Percentiles rank a stretch among this genome's conserved stretches.
Conservation (phyloP, 2,329 filamentous ascomycete genomes). For the Xylariaceae sp. region DNA sequence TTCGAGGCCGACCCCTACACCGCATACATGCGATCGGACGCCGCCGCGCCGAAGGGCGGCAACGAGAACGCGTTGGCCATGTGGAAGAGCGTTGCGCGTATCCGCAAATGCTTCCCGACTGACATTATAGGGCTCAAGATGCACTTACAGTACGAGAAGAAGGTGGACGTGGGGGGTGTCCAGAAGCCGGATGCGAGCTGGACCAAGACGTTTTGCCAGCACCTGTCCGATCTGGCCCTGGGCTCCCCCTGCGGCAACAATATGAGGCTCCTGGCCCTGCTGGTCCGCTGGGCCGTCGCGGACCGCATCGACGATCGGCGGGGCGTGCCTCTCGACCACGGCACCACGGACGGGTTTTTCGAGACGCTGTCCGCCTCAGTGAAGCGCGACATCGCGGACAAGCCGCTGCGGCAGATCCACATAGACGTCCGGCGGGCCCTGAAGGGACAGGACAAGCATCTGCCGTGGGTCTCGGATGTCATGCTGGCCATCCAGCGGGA, state of each 20-base stretch:
- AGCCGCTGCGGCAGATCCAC: conserved; percentile 2
- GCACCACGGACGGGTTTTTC: conserved; percentile 1
- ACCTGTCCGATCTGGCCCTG: conserved; percentile 3
- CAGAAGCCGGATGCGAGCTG: conserved; percentile 6
- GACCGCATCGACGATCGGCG: conserved; percentile 5
- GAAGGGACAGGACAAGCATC: not conserved
- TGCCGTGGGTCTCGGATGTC: not conserved
- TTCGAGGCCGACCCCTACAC: too few relatives aligned
- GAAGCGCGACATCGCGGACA: not conserved
- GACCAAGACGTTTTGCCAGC: conserved; percentile 3
- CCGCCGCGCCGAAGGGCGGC: too few relatives aligned
- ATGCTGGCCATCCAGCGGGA: conserved; percentile 1
- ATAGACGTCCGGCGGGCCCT: not conserved
- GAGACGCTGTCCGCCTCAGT: not conserved
- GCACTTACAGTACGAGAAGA: conserved; percentile 2
- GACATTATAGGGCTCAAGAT: conserved; percentile 4
- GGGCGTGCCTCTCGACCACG: not conserved
- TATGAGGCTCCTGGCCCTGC: conserved; percentile 3
- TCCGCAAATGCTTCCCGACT: conserved; percentile 6
- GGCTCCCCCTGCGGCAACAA: conserved; percentile 5
- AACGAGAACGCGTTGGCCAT: conserved; percentile 8
- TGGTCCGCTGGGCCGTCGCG: conserved; percentile 6
- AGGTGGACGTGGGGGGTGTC: conserved; percentile 2
- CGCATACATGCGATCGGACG: too few relatives aligned
- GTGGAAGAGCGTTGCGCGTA: conserved; percentile 5